Base-by-base conservation (phyloP, 2,329 filamentous ascomycete species). In the Xylaria sp. region DNA sequence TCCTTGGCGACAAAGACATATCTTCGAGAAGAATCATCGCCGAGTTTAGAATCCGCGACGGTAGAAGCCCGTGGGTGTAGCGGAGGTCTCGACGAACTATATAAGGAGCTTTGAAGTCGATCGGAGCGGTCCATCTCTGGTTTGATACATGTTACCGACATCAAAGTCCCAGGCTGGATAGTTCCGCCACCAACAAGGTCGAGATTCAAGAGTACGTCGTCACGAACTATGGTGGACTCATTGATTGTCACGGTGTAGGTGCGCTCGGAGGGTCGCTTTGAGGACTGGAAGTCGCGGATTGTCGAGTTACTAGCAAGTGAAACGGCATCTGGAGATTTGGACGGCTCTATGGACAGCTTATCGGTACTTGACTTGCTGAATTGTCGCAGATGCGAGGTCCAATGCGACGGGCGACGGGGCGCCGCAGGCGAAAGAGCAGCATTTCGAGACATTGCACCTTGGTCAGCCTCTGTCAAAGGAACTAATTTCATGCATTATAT, bases 171-270 rank as follows among this genome's bases (percentile, higher is more conserved):
- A 0, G 87, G 80, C 60, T 84, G 84, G 65, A 92, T 82, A 47
- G 85, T 83, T 46, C 83, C 80, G 56, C 87, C 81, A 57, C 87
- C 85, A 62, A 94, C 86, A 15, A 89, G 83, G 59, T 91, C 88
- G 61, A 89, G 82, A 73, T 94, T 95, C 71, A 96, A 83, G 21
- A 95, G 82, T 46, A 95, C 88, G 70, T 94, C 92, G 71, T 96
- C 91, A 60, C 84, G 85, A 8, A 89, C 88, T 9, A 15, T 3
- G 71, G 93, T 90, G 43, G 85, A 87, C 68, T 96, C 92, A 74
- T 94, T 91, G 69, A 88, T 82, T 8, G 82, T 82, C 57, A 87
- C 80, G 45, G 78, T 83, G 69, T 84, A 87, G 66, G 78, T 78
- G 31, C 82, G 78, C 69, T 85, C 82, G 25, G 67, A 49, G 15